Evolutionary conservation across 345 rosid species (phyloP), one percentile per base, ranked within the genome.

Genomic region (Cardiospermum halicacabum): DNA sequence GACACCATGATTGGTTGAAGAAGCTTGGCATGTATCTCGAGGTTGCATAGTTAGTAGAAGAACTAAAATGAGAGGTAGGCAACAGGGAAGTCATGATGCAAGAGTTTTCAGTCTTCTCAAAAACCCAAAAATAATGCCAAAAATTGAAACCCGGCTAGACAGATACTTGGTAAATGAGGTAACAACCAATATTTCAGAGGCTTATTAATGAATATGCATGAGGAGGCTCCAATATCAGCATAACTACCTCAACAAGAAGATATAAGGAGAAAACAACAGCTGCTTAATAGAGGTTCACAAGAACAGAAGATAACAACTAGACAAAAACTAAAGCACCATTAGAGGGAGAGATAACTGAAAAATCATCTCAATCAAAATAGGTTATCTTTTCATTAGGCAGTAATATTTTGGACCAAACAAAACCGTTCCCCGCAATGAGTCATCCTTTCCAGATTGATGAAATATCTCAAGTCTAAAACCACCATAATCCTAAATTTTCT

Each of bases 401-500:
- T 16, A 40, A 28, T 53, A 18, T 28, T 24, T 47, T 4, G 16
- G 8, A 63, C 22, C 18, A n/a, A n/a, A n/a, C 28, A 40, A 16
- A 9, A 19, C 10, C 7, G 51, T 18, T 19, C 39, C 25, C 32
- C 11, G 1, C 28, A 45, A 31, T 25, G 39, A 42, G 16, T 18
- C 45, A 24, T 22, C 42, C 59, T 13, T 65, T 58, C 28, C 7
- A 49, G 22, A 58, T 31, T 49, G 27, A 66, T 19, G 61, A 26
- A 12, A 47, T 19, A 13, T 47, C 37, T 7, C 11, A 48, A 49
- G 13, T 31, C n/a, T n/a, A n/a, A n/a, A 19, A 43, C 32, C 16
- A 30, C 6, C 19, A 8, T 13, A 32, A 36, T n/a, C 28, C 36
- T 25, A 54, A 54, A 26, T 21, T 16, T 51, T 58, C 49, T 7